A percentile compares a stretch with the other conserved stretches of the same genome.
phyloP scores from a whole-genome alignment of 2,329 filamentous ascomycete species.

The Tetracladium maxilliforme region DNA sequence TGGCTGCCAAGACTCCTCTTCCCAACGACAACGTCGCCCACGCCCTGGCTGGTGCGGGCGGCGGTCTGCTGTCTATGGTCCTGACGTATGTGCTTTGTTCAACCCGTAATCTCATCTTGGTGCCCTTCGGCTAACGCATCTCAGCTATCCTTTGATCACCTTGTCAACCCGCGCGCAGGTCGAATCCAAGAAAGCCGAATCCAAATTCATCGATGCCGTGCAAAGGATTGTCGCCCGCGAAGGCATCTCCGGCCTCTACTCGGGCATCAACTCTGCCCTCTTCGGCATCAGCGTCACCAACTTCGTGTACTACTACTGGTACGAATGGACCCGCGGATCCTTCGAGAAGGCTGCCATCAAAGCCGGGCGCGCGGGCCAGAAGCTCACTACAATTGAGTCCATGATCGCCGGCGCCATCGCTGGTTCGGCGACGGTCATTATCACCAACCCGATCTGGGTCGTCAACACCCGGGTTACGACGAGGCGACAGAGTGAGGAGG shows the following conservation, averaged over 20 bases:
- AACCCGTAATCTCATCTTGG: conserved; percentile 3
- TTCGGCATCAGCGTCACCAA: conserved; percentile 98
- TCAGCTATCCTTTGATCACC: conserved; percentile 87
- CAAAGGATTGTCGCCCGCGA: conserved; percentile 82
- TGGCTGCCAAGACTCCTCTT: conserved; percentile 18
- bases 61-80: conserved; percentile 88
- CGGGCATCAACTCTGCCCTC: conserved; percentile 82
- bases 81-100: conserved; percentile 52
- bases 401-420: conserved; percentile 94
- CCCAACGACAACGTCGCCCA: conserved; percentile 96
- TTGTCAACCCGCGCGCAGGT: conserved; percentile 95
- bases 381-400: conserved; percentile 80
- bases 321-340: conserved; percentile 85
- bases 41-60: conserved; percentile 82
- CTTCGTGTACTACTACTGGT: conserved; percentile 99
- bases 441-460: conserved; percentile 99
- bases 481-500: conserved; percentile 42
- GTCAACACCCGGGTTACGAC: conserved; percentile 98
- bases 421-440: conserved; percentile 81
- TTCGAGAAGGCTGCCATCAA: conserved; percentile 68
- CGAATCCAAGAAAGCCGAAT: conserved; percentile 85
- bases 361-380: conserved; percentile 59
- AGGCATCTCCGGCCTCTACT: conserved; percentile 77
- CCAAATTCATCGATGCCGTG: conserved; percentile 70
- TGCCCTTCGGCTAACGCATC: conserved; percentile 2